These are phyloP conservation scores for Acorus gramineus DNA, from an alignment of 106 monocot species.

Conservation along the genomic window DNA sequence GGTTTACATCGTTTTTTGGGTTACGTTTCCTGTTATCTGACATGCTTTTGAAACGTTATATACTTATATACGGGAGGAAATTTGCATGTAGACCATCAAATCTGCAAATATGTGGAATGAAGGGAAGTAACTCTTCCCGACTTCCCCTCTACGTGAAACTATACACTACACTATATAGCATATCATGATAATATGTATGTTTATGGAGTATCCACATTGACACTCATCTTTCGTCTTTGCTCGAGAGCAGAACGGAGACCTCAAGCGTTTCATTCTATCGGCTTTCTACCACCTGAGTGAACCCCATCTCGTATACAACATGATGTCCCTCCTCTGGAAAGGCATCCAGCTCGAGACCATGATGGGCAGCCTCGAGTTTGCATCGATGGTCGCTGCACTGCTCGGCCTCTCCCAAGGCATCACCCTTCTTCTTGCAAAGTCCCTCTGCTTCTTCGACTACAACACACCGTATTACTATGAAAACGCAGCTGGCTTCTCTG, in stretches of 20 bases:
- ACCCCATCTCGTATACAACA: constrained; percentile 89
- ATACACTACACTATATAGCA: too few relatives aligned
- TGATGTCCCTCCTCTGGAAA: constrained; percentile 97
- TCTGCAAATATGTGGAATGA: too few relatives aligned
- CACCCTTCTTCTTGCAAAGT: constrained; percentile 62
- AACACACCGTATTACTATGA: constrained; percentile 58
- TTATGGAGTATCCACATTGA: too few relatives aligned
- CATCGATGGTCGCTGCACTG: constrained; percentile 69
- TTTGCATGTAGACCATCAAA: too few relatives aligned
- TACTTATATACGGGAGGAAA: too few relatives aligned
- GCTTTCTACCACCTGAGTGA: constrained; percentile 84
- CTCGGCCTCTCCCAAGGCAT: constrained; percentile 82
- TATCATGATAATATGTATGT: too few relatives aligned
- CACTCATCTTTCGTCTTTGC: neutral
- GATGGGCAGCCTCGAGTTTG: constrained; percentile 74
- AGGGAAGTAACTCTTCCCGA: too few relatives aligned
- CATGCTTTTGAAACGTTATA: too few relatives aligned
- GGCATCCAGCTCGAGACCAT: constrained; percentile 79
- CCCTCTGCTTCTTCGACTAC: constrained; percentile 58
- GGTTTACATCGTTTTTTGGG: too few relatives aligned
- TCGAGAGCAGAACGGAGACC: constrained; percentile 53
- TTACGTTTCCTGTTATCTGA: too few relatives aligned
- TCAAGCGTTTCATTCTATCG: constrained; percentile 83
- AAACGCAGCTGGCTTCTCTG: constrained; percentile 76
- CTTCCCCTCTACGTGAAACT: too few relatives aligned